Conservation (phyloP, 2,329 filamentous ascomycete genomes). For the Pestalotiopsis fici region DNA sequence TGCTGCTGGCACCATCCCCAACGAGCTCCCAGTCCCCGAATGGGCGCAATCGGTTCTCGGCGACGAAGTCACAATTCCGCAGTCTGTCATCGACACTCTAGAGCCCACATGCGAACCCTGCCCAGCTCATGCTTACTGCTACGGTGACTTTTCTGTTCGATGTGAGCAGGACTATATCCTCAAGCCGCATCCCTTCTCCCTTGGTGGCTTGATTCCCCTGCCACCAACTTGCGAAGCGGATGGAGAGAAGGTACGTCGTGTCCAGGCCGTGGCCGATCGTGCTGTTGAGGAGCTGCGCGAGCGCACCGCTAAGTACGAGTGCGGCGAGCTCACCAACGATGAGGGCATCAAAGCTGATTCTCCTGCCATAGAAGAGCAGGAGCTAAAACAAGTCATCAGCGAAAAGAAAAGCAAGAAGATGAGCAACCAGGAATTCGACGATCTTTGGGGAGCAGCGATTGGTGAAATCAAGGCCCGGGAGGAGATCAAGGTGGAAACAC, state of each 20-base stretch:
- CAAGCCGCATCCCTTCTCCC: constrained; percentile 78
- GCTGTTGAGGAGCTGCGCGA: constrained; percentile 85
- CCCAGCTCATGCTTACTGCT: constrained; percentile 88
- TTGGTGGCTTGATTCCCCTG: constrained; percentile 80
- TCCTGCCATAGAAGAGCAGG: constrained; percentile 64
- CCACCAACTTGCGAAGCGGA: constrained; percentile 94
- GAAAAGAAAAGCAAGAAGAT: constrained; percentile 80
- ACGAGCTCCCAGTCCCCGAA: constrained; percentile 42
- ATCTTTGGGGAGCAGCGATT: constrained; percentile 76
- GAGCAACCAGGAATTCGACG: constrained; percentile 86
- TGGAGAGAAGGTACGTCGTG: constrained; percentile 83
- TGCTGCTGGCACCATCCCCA: constrained; percentile 53
- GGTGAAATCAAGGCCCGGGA: constrained; percentile 68
- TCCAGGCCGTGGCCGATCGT: constrained; percentile 85
- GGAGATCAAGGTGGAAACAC: constrained; percentile 54
- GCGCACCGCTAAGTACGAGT: constrained; percentile 86
- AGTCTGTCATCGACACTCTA: constrained; percentile 68
- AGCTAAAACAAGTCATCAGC: constrained; percentile 76
- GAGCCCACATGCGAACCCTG: constrained; percentile 87
- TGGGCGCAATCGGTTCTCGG: constrained; percentile 39
- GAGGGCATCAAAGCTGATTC: constrained; percentile 59
- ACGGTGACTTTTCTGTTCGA: constrained; percentile 70
- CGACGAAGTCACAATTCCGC: constrained; percentile 67
- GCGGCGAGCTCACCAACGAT: constrained; percentile 69
- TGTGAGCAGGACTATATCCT: constrained; percentile 90